These are phyloP conservation scores for Hemerocallis citrina DNA, from an alignment of 106 monocot species.

Conservation along the genomic window DNA sequence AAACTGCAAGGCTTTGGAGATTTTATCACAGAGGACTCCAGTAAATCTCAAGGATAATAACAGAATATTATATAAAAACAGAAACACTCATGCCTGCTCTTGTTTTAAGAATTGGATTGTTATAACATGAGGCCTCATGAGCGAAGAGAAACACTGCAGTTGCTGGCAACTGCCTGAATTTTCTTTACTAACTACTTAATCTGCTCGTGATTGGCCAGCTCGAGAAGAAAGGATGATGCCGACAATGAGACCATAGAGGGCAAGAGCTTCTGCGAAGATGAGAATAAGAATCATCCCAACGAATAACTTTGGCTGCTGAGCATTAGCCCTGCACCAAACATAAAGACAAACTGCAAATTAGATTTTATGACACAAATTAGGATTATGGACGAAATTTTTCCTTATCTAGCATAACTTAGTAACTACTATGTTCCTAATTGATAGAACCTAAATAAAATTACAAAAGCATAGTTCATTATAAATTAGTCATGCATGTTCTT, in stretches of 20 bases:
- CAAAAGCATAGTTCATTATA: no score
- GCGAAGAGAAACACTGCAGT: no score
- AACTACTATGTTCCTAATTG: no score
- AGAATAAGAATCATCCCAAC: constrained; percentile 23
- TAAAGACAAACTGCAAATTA: no score
- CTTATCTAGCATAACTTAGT: no score
- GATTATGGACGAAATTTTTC: no score
- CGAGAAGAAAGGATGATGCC: constrained; percentile 23
- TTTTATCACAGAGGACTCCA: constrained; percentile 3
- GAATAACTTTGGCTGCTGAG: constrained; percentile 21
- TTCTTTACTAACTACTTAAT: not conserved
- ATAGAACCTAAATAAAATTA: no score
- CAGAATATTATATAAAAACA: constrained; percentile 1
- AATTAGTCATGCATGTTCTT: no score
- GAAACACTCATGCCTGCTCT: not conserved
- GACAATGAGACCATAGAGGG: constrained; percentile 21
- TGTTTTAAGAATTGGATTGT: not conserved
- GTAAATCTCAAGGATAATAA: constrained; percentile 1
- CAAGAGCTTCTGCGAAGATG: constrained; percentile 21
- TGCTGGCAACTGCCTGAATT: no score
- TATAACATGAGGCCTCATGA: not conserved
- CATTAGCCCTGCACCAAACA: constrained; percentile 21
- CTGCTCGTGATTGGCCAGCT: constrained; percentile 20
- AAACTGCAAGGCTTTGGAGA: not conserved
- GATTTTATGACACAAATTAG: no score